These are phyloP conservation scores for Rhinocladiella similis DNA, from an alignment of 2,329 filamentous ascomycete species.

Conservation along the genomic window DNA sequence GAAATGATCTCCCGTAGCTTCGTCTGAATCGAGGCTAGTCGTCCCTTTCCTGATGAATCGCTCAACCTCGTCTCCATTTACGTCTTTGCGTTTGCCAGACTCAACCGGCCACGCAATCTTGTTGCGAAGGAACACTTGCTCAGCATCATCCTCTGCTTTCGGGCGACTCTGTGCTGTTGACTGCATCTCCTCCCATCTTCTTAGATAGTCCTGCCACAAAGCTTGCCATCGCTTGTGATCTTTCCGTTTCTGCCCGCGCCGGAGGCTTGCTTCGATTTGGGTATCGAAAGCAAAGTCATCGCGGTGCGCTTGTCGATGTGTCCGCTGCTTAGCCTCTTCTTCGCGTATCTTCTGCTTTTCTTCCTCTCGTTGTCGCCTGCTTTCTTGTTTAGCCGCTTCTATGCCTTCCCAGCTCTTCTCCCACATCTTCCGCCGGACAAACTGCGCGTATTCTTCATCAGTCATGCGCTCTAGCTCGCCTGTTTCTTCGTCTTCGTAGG, in stretches of 20 bases:
- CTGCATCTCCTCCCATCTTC: conserved; percentile 61
- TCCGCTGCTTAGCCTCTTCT: conserved; percentile 29
- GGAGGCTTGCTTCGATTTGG: conserved; percentile 69
- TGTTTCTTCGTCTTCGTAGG: conserved; percentile 48
- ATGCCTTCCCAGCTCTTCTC: conserved; percentile 87
- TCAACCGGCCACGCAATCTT: conserved; percentile 73
- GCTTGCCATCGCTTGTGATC: conserved; percentile 55
- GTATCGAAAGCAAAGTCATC: conserved; percentile 49
- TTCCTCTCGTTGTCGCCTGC: conserved; percentile 53
- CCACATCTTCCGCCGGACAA: conserved; percentile 90
- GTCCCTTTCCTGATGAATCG: conserved; percentile 62
- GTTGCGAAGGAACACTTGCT: conserved; percentile 37
- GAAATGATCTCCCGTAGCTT: conserved; percentile 36
- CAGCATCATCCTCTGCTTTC: conserved; percentile 11
- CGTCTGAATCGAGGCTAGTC: conserved; percentile 7
- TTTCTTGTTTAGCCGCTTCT: conserved; percentile 69
- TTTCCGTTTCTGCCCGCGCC: conserved; percentile 64
- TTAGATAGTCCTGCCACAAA: conserved; percentile 65
- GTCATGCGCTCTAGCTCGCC: conserved; percentile 77
- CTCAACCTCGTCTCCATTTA: conserved; percentile 62
- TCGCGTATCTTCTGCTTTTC: conserved; percentile 45
- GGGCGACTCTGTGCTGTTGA: conserved; percentile 23
- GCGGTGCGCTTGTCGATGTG: background rate
- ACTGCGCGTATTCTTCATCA: conserved; percentile 86
- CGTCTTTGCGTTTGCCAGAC: conserved; percentile 57